These are phyloP conservation scores for Penicillium italicum DNA, from an alignment of 2,329 filamentous ascomycete genomes.

Conservation along the genomic window DNA sequence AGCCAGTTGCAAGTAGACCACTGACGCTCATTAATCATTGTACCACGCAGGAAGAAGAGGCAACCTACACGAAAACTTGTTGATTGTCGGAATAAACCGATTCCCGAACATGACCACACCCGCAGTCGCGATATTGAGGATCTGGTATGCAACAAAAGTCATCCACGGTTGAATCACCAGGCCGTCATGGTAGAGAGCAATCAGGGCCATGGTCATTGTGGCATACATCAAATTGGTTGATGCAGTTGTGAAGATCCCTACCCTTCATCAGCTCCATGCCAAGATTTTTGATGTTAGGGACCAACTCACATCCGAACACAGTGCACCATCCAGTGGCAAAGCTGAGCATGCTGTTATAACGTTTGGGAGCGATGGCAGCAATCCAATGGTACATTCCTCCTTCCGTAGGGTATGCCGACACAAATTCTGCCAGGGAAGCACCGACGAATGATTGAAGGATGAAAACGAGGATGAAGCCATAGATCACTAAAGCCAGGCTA, in stretches of 20 bases:
- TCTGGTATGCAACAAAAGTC: constrained; percentile 44
- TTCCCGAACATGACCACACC: constrained; percentile 50
- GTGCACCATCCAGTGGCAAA: constrained; percentile 48
- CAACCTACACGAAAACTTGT: constrained; percentile 42
- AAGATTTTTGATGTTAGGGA: no score
- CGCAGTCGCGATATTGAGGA: constrained; percentile 43
- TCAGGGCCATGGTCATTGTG: constrained; percentile 42
- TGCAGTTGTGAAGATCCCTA: constrained; percentile 47
- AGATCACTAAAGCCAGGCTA: constrained; percentile 41
- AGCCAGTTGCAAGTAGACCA: constrained; percentile 48
- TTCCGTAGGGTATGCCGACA: constrained; percentile 49
- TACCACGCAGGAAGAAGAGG: not conserved
- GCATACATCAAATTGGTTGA: constrained; percentile 47
- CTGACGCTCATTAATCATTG: constrained; percentile 5
- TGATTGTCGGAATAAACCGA: constrained; percentile 42
- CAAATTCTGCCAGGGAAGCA: constrained; percentile 48
- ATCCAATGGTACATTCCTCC: constrained; percentile 54
- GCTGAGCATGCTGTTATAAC: constrained; percentile 41
- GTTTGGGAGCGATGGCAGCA: constrained; percentile 45
- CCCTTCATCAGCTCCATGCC: not conserved
- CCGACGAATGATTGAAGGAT: constrained; percentile 48
- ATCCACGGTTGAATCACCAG: constrained; percentile 47
- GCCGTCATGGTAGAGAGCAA: constrained; percentile 42
- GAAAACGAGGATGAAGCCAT: constrained; percentile 50
- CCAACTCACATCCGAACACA: constrained; percentile 37